Base-by-base conservation (phyloP, 768 basidiomycete genomes). In the Exidia glandulosa region DNA sequence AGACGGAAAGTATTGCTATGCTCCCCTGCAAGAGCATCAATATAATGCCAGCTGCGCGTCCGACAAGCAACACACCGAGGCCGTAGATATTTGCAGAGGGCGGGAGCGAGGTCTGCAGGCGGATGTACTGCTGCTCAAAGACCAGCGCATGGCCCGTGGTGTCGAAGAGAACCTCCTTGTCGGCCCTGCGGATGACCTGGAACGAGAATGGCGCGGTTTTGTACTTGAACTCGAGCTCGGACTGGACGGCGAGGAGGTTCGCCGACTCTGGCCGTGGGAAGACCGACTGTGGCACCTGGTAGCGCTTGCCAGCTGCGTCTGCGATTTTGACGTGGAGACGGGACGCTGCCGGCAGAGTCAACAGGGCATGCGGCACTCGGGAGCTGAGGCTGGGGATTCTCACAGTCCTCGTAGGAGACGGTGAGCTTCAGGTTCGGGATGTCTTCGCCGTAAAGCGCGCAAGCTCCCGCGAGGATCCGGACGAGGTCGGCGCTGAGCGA, bases 61-160 rank as follows among this genome's bases (percentile, higher is more conserved):
- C 16, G 60, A 86, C 78, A 3, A 82, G 81, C 67, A 86, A 83
- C 64, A 86, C 86, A 19, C 88, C 88, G 12, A 90, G 76, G 1
- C 89, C 89, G 67, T 88, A 89, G 58, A 90, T 79, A 69, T 89
- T 88, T 31, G 88, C 79, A 41, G 79, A 69, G 2, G 69, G 58
- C 0, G 86, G 84, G 0, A 90, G 69, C 52, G 67, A 68, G 19
- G 86, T 86, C 67, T 87, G 84, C 63, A 90, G 72, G 57, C 87
- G 84, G 16, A 90, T 75, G 68, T 86, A 90, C 69, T 89, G 88
- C 1, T 85, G 80, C 64, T 88, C 86, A 66, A 86, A 90, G 62
- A 92, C 82, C 69, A 88, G 70, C 0, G 87, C 75, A 64, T 84
- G 77, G 7, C 76, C 74, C 2, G 75, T 75, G 2, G 85, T 86